A percentile compares a stretch with the other conserved stretches of the same genome.
These are phyloP conservation scores for Gossypium turneri DNA, from an alignment of 345 rosid species.

Conservation along the genomic window DNA sequence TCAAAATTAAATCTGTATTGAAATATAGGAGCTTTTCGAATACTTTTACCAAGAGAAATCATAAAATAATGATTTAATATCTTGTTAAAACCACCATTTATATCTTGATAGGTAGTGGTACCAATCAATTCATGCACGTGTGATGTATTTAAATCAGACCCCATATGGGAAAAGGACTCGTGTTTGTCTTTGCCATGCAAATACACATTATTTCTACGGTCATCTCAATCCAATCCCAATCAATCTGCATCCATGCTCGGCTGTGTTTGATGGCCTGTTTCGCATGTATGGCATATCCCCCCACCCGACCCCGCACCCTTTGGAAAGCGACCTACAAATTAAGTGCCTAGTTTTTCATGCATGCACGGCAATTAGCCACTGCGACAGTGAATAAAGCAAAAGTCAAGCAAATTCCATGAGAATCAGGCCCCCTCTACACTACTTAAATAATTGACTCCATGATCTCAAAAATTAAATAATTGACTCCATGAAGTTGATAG, in stretches of 20 bases:
- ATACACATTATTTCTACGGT: neutral
- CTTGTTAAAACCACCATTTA: too few relatives aligned
- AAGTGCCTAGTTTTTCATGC: slow-evolving; percentile 4
- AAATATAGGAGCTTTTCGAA: too few relatives aligned
- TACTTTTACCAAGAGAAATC: too few relatives aligned
- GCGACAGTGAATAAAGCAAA: neutral
- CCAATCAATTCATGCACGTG: slow-evolving; percentile 1
- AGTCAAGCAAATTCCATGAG: neutral
- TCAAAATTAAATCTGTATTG: too few relatives aligned
- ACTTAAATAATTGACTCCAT: slow-evolving; percentile 7
- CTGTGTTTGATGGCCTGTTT: slow-evolving; percentile 19
- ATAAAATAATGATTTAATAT: too few relatives aligned
- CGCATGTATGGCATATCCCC: neutral
- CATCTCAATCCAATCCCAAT: neutral
- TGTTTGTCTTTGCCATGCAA: neutral
- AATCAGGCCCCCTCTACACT: neutral
- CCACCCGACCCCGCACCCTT: neutral
- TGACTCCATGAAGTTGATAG: slow-evolving; percentile 12
- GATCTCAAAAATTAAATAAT: neutral
- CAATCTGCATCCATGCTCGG: slow-evolving; percentile 18
- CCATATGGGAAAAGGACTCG: neutral
- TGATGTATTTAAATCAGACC: neutral
- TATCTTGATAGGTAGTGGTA: neutral
- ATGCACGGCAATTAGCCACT: neutral
- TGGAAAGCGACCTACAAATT: slow-evolving; percentile 18